Evolutionary conservation across 305 asterid species (phyloP).

Genomic region (Fraxinus sp.): DNA sequence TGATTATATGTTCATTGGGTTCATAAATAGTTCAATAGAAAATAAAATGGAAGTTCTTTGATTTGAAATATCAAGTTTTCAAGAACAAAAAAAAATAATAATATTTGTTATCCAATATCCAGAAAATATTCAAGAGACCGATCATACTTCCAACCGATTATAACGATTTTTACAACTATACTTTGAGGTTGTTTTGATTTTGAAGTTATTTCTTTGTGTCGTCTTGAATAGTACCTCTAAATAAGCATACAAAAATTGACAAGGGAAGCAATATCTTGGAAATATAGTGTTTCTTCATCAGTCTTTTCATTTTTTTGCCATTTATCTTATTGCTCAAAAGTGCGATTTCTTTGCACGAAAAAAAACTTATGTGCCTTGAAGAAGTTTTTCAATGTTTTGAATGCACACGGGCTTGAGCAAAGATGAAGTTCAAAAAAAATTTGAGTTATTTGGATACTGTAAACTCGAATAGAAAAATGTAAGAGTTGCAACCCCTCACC

Average conservation of each 20-base stretch:
- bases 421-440: constrained; percentile 37
- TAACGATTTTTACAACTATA: background rate
- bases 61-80: background rate
- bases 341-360: constrained; percentile 35
- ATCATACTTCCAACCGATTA: background rate
- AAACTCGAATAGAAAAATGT: constrained; percentile 56
- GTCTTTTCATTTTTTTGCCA: background rate
- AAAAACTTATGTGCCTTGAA: constrained; percentile 36
- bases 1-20: no score
- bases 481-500: background rate
- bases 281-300: background rate
- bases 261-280: background rate
- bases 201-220: background rate
- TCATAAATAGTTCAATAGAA: background rate
- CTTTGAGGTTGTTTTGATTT: background rate
- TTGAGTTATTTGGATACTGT: constrained; percentile 43
- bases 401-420: constrained; percentile 39
- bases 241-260: background rate
- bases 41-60: background rate
- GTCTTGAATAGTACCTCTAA: background rate
- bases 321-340: background rate
- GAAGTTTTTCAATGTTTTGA: constrained; percentile 41
- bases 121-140: background rate
- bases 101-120: background rate
- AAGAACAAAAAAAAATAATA: background rate